phyloP scores from a whole-genome alignment of 2,329 filamentous ascomycete species.

The Ophioceras dolichostomum region DNA sequence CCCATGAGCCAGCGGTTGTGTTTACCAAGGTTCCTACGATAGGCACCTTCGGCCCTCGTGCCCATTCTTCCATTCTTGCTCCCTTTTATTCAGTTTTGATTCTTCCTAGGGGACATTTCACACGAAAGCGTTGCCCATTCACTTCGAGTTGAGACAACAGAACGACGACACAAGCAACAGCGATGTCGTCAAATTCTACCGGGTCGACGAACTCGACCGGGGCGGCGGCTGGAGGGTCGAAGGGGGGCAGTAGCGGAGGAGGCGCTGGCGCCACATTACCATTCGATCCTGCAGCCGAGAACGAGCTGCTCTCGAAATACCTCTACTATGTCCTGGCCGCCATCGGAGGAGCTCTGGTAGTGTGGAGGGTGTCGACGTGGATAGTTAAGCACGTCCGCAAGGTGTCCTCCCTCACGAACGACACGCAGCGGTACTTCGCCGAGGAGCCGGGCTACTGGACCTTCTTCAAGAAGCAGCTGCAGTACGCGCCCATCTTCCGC shows the following conservation, averaged over 20 bases:
- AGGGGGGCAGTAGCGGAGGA: slow-evolving; percentile 3
- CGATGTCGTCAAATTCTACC: slow-evolving; percentile 1
- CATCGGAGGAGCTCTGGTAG: slow-evolving; percentile 48
- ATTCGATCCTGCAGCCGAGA: slow-evolving; percentile 25
- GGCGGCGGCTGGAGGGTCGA: slow-evolving; percentile 5
- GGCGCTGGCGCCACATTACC: slow-evolving; percentile 9
- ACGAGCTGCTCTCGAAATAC: slow-evolving; percentile 46
- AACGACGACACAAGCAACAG: background rate
- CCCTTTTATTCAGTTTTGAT: background rate
- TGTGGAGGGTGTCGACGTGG: slow-evolving; percentile 53
- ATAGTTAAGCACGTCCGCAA: slow-evolving; percentile 58
- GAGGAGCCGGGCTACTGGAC: slow-evolving; percentile 38
- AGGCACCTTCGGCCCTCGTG: background rate
- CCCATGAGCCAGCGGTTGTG: background rate
- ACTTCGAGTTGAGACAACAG: background rate
- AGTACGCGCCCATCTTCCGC: slow-evolving; percentile 58
- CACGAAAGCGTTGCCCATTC: background rate
- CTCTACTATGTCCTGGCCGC: slow-evolving; percentile 51
- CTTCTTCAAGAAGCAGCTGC: slow-evolving; percentile 54
- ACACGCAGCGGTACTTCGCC: slow-evolving; percentile 69
- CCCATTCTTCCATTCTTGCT: too few species aligned
- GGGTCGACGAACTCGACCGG: background rate
- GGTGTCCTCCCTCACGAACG: slow-evolving; percentile 65
- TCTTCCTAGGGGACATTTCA: background rate
- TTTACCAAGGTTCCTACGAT: too few species aligned